Conservation (phyloP, 805 yeast species). For the Kodamaea kaohsiungensis region DNA sequence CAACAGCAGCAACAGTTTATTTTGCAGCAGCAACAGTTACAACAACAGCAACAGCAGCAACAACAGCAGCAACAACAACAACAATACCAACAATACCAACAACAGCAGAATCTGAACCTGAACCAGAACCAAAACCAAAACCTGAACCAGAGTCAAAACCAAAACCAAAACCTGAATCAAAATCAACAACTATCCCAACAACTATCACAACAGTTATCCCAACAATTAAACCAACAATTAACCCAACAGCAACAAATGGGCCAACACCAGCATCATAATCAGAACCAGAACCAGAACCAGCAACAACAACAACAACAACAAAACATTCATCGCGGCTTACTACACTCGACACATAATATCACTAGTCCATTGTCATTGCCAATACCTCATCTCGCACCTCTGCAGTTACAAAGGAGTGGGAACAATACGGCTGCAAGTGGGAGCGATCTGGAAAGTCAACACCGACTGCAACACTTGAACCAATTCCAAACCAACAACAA, state of each 20-base stretch:
- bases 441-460: background rate
- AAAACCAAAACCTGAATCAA: background rate
- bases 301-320: background rate
- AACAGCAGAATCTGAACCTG: background rate
- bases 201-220: background rate
- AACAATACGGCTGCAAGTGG: background rate
- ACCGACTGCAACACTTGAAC: background rate
- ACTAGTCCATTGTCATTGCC: background rate
- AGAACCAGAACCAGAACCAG: too few species aligned
- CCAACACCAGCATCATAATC: too few species aligned
- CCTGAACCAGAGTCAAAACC: background rate
- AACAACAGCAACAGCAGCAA: slow-evolving; percentile 15
- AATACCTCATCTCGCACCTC: background rate
- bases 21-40: slow-evolving; percentile 15
- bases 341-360: background rate
- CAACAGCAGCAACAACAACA: background rate
- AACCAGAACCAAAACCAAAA: background rate
- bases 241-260: background rate
- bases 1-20: slow-evolving; percentile 13
- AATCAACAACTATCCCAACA: background rate
- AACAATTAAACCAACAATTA: background rate
- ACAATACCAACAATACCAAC: background rate
- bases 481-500: background rate
- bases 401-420: background rate
- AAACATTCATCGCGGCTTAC: background rate